Percentiles rank a stretch among this genome's conserved stretches.
Conservation (phyloP, 78 protist genomes). For the Monocercomonoides exilis region DNA sequence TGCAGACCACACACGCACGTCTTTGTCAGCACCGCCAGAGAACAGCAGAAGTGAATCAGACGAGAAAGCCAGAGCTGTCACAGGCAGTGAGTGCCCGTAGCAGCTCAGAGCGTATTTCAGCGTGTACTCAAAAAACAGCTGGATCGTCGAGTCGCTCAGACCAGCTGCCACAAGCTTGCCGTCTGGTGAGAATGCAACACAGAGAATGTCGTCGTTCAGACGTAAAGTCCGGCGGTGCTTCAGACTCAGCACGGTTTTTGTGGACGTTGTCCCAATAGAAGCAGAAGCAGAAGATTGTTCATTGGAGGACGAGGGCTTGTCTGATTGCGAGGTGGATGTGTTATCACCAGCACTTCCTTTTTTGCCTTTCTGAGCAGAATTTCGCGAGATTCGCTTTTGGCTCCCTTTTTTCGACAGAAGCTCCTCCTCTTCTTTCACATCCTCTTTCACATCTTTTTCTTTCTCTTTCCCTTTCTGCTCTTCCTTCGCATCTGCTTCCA, state of each 20-base stretch:
- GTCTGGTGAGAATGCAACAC: slow-evolving; percentile 39
- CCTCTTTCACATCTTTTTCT: no score
- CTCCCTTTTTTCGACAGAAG: background rate
- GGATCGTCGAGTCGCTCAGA: slow-evolving; percentile 74
- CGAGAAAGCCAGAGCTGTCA: slow-evolving; percentile 56
- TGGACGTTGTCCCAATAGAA: background rate
- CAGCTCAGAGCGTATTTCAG: slow-evolving; percentile 74
- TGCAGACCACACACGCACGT: slow-evolving; percentile 80
- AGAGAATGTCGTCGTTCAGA: slow-evolving; percentile 70
- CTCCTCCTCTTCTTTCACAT: slow-evolving; percentile 9
- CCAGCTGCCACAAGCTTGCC: slow-evolving; percentile 56
- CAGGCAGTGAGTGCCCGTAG: slow-evolving; percentile 95
- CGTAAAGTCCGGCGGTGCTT: slow-evolving; percentile 36
- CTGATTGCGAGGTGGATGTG: no score
- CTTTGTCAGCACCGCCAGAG: slow-evolving; percentile 89
- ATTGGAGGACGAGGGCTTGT: no score
- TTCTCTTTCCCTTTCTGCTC: no score
- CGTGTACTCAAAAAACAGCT: slow-evolving; percentile 66
- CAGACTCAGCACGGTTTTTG: slow-evolving; percentile 27
- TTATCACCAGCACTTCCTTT: no score
- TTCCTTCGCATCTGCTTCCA: background rate
- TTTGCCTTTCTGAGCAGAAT: background rate
- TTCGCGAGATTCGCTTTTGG: background rate
- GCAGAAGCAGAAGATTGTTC: background rate
- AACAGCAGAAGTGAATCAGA: slow-evolving; percentile 66